Evolutionary conservation across 2,329 filamentous ascomycete genomes (phyloP).

Genomic region (Aspergillus hortae): DNA sequence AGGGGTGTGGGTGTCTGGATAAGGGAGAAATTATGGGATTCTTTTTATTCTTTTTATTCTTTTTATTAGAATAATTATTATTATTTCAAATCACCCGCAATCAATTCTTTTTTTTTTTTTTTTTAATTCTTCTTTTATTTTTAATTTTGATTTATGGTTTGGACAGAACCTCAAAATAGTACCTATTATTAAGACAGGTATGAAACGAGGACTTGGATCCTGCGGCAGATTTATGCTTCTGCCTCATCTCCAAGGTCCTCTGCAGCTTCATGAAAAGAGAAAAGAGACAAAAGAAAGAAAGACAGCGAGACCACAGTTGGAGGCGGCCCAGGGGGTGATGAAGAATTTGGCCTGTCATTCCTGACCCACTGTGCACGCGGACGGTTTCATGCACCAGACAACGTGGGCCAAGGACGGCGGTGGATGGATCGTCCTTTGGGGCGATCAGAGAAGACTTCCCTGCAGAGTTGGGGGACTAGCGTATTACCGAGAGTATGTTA

Average conservation of each 20-base stretch:
- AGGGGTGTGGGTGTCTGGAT: conserved; percentile 15
- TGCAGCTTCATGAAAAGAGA: not conserved
- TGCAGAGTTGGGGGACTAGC: conserved; percentile 13
- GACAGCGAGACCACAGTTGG: conserved; percentile 6
- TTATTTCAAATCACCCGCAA: not conserved
- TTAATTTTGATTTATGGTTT: not conserved
- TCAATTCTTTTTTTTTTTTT: not conserved
- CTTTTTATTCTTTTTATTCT: not conserved
- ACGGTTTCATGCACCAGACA: conserved; percentile 38
- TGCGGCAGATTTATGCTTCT: not conserved
- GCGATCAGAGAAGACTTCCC: conserved; percentile 23
- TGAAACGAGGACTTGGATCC: no score
- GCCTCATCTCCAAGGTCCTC: conserved; percentile 6
- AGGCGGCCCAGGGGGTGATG: conserved; percentile 19
- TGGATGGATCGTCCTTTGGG: conserved; percentile 23
- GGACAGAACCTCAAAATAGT: not conserved
- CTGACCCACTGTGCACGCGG: conserved; percentile 37
- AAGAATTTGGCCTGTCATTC: conserved; percentile 36
- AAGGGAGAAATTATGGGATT: conserved; percentile 7
- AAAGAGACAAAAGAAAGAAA: conserved; percentile 2
- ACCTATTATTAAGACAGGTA: no score
- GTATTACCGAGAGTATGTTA: not conserved
- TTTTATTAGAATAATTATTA: not conserved
- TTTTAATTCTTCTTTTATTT: not conserved
- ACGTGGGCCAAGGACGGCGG: conserved; percentile 33